Conservation (phyloP, 352 stramenopile species). For the Plasmopara halstedii region DNA sequence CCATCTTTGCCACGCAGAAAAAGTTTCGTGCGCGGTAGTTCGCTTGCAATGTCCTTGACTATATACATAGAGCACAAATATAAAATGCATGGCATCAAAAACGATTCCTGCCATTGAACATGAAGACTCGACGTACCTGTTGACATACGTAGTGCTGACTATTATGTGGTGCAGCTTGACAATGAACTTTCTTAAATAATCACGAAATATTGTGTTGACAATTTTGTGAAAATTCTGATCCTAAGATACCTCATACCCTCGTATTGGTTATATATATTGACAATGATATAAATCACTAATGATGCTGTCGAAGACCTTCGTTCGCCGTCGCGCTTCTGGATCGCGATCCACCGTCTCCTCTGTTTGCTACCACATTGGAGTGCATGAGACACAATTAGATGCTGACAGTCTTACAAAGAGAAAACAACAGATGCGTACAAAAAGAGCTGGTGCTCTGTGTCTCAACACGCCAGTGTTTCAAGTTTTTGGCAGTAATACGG, state of each 20-base stretch:
- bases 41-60: neutral
- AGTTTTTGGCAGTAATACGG: conserved; percentile 97
- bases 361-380: conserved; percentile 39
- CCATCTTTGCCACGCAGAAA: conserved; percentile 72
- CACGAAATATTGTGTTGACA: too few species aligned
- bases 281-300: too few species aligned
- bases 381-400: conserved; percentile 27
- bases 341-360: neutral
- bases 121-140: too few species aligned
- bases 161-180: too few species aligned
- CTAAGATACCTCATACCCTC: too few species aligned
- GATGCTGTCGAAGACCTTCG: conserved; percentile 21
- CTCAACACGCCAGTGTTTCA: conserved; percentile 76
- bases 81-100: neutral
- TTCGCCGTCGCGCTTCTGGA: neutral
- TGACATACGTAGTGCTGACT: too few species aligned
- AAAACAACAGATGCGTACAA: conserved; percentile 40
- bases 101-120: too few species aligned
- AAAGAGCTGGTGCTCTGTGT: conserved; percentile 36
- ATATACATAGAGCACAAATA: neutral
- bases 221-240: too few species aligned
- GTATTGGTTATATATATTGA: too few species aligned
- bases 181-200: neutral
- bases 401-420: conserved; percentile 32
- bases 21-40: conserved; percentile 61